Percentiles rank a stretch among this genome's conserved stretches.
Evolutionary conservation across 441 rosid genomes (phyloP).

Genomic region (Erysimum cheiri): DNA sequence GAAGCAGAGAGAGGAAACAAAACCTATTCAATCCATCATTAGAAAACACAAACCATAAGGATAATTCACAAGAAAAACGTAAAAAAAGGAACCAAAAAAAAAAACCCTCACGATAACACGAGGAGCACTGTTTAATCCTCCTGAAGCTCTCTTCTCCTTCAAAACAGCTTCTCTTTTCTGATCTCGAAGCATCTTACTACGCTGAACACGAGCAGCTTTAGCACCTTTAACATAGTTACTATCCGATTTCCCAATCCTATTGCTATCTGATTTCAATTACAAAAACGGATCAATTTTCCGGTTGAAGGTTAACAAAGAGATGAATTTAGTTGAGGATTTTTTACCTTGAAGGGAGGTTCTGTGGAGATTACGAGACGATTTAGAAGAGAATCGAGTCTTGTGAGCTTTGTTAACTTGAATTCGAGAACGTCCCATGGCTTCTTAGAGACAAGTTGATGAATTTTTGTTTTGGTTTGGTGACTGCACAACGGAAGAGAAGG

Average conservation of each 20-base stretch:
- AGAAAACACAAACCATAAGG: background rate
- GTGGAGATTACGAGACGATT: constrained; percentile 84
- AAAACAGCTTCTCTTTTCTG: constrained; percentile 79
- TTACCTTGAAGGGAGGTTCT: constrained; percentile 70
- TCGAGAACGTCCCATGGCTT: constrained; percentile 72
- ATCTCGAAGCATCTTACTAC: constrained; percentile 83
- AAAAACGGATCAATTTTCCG: background rate
- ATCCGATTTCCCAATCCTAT: constrained; percentile 68
- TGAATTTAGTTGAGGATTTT: background rate
- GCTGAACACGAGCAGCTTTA: constrained; percentile 77
- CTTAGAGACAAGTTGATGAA: background rate
- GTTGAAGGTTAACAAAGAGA: constrained; percentile 7
- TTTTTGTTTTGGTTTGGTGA: background rate
- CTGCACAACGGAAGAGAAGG: constrained; percentile 3
- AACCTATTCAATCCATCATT: constrained; percentile 40
- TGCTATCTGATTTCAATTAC: constrained; percentile 53
- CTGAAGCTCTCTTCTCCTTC: constrained; percentile 79
- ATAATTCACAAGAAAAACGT: background rate
- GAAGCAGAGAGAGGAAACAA: constrained; percentile 59
- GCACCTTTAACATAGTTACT: constrained; percentile 69
- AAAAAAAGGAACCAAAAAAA: background rate
- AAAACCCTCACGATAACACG: constrained; percentile 74
- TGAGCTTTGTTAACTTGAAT: constrained; percentile 87
- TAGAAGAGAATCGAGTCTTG: constrained; percentile 80
- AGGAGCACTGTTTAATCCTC: constrained; percentile 69